Conservation (phyloP, 75 land plant species). For the Selaginella tamariscina region DNA sequence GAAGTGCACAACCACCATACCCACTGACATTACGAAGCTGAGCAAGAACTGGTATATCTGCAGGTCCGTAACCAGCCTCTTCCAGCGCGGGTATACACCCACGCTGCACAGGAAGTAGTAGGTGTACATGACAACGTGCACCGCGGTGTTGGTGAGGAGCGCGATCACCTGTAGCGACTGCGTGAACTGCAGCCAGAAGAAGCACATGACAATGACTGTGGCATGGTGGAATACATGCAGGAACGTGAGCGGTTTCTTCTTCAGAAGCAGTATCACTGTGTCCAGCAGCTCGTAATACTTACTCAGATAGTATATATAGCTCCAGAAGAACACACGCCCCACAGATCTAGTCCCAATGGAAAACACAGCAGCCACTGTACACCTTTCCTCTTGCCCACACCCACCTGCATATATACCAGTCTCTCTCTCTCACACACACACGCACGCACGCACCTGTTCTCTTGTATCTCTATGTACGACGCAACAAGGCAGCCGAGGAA, state of each 20-base stretch:
- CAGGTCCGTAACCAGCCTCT: slow-evolving; percentile 37
- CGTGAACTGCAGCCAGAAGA: slow-evolving; percentile 78
- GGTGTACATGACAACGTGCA: slow-evolving; percentile 39
- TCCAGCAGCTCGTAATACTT: slow-evolving; percentile 48
- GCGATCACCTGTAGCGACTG: slow-evolving; percentile 63
- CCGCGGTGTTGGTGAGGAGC: slow-evolving; percentile 36
- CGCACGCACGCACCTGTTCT: slow-evolving; percentile 75
- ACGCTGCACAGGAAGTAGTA: slow-evolving; percentile 44
- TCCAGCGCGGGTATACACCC: slow-evolving; percentile 35
- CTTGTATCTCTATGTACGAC: slow-evolving; percentile 51
- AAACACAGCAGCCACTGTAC: slow-evolving; percentile 69
- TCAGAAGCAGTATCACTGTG: slow-evolving; percentile 41
- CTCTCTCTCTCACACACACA: too few relatives aligned
- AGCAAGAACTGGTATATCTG: slow-evolving; percentile 34
- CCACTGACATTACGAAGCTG: slow-evolving; percentile 39
- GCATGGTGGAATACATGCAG: slow-evolving; percentile 37
- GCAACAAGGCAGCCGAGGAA: slow-evolving; percentile 43
- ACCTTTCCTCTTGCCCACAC: slow-evolving; percentile 29
- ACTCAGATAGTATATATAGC: slow-evolving; percentile 64
- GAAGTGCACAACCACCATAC: slow-evolving; percentile 44
- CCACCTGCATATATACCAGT: too few relatives aligned
- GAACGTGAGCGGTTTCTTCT: slow-evolving; percentile 54
- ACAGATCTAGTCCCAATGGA: slow-evolving; percentile 67
- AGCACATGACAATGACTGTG: slow-evolving; percentile 36
- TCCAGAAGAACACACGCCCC: slow-evolving; percentile 84